Base-by-base conservation (phyloP, 2,329 filamentous ascomycete genomes). In the Pseudogymnoascus verrucosus region DNA sequence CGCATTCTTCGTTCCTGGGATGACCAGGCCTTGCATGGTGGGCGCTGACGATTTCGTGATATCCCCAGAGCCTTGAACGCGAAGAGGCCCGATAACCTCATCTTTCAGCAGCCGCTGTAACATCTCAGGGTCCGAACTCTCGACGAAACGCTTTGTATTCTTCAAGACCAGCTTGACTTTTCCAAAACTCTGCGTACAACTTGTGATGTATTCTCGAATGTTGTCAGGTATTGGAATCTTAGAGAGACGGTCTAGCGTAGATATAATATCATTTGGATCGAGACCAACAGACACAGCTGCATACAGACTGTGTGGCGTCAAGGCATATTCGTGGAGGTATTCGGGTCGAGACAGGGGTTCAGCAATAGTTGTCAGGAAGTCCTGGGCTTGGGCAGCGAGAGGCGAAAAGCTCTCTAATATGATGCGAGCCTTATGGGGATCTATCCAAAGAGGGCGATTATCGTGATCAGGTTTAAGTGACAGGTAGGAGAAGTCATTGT, bases 101-200 rank as follows among this genome's bases (percentile, higher is more conserved):
- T 98, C 93, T 71, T 89, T 87, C 37, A 98, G 81, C n/a, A 98
- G 81, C 71, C 84, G 89, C 75, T 96, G 91, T 64, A 98, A 81
- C 73, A 97, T 90, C 10, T 87, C 82, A 11, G 92, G 89, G 74
- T 98, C 93, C 19, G 90, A 88, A 71, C 90, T 97, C 76, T 99
- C 95, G 66, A 98, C 87, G 70, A 89, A 97, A 76, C 96, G 97
- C 68, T 91, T 90, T 67, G 93, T 98, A 71, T 97, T 90, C 75
- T 96, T 96, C 67, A 98, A 77, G 51, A 98, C 95, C 62, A 98
- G 84, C 75, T 96, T 95, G 63, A 97, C 92, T 76, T 97, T 98
- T 68, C 95, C 95, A 73, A 95, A 98, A 62, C 90, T 95, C 67
- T 90, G 87, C 5, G 92, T 96, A 67, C 91, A 95, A 65, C 86